A percentile compares a stretch with the other conserved stretches of the same genome.
These are phyloP conservation scores for Citropsis articulata DNA, from an alignment of 345 rosid species.

Conservation along the genomic window DNA sequence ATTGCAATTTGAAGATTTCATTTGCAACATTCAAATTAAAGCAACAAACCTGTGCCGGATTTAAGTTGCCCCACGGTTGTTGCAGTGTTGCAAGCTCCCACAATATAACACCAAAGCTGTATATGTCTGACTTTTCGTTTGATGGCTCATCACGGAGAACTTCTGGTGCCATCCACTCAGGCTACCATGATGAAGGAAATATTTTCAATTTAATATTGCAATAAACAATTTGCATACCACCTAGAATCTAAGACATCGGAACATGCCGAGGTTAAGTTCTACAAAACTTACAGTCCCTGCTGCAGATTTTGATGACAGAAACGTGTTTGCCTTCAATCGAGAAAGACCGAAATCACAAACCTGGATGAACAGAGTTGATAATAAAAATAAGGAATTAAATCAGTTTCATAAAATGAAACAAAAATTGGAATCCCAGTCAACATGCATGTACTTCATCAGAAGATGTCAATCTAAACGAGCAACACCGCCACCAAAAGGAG, in stretches of 20 bases:
- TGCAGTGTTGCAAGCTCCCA: constrained; percentile 98
- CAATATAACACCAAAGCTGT: constrained; percentile 94
- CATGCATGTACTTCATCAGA: background rate
- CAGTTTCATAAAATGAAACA: background rate
- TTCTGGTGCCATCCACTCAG: constrained; percentile 99
- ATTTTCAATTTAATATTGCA: constrained; percentile 6
- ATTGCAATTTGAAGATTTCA: constrained; percentile 6
- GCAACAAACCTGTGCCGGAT: constrained; percentile 90
- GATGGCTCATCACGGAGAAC: constrained; percentile 96
- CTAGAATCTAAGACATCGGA: constrained; percentile 3
- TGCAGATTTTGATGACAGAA: constrained; percentile 96
- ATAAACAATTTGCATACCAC: background rate
- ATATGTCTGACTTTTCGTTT: constrained; percentile 91
- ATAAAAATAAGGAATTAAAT: constrained; percentile 13
- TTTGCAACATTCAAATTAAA: background rate
- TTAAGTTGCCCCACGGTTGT: constrained; percentile 93
- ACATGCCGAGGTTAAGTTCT: constrained; percentile 3
- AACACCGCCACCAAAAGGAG: background rate
- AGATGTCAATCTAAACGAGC: background rate
- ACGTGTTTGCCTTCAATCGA: constrained; percentile 91
- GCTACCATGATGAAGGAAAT: constrained; percentile 43
- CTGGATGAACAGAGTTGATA: constrained; percentile 34
- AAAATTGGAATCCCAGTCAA: background rate
- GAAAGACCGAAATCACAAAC: constrained; percentile 99
- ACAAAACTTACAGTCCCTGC: constrained; percentile 94